phyloP scores from a whole-genome alignment of 257 asterid species.

The Nicotiana benthamiana region DNA sequence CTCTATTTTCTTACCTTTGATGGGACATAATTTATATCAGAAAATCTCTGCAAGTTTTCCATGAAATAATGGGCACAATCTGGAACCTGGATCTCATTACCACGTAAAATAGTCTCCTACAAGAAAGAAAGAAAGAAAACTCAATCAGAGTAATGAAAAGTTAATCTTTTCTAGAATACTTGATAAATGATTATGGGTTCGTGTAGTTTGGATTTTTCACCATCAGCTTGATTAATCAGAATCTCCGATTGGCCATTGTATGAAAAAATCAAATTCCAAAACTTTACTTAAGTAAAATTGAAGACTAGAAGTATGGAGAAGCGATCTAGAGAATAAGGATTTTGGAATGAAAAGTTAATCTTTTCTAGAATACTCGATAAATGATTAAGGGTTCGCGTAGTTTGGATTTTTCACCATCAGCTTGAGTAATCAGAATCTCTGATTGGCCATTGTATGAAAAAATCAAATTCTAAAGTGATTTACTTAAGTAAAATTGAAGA shows the following conservation, averaged over 20 bases:
- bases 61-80: conserved; percentile 88
- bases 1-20: conserved; percentile 52
- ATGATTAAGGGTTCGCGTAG: not conserved
- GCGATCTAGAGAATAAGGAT: not conserved
- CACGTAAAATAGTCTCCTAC: conserved; percentile 75
- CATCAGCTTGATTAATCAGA: not conserved
- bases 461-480: not conserved
- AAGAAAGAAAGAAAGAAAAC: conserved; percentile 12
- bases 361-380: not conserved
- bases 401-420: not conserved
- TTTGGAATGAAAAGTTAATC: not conserved
- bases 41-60: conserved; percentile 79
- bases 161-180: not conserved
- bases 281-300: not conserved
- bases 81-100: conserved; percentile 94
- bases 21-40: conserved; percentile 71
- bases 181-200: not conserved
- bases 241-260: not conserved
- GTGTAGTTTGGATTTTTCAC: not conserved
- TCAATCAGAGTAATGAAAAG: conserved; percentile 17
- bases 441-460: not conserved
- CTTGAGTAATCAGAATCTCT: not conserved
- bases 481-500: not conserved
- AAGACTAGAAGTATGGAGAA: not conserved
- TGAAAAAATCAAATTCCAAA: not conserved